A percentile compares a stretch with the other conserved stretches of the same genome.
Conservation (phyloP, 306 rosid species). For the Castanea crenata region DNA sequence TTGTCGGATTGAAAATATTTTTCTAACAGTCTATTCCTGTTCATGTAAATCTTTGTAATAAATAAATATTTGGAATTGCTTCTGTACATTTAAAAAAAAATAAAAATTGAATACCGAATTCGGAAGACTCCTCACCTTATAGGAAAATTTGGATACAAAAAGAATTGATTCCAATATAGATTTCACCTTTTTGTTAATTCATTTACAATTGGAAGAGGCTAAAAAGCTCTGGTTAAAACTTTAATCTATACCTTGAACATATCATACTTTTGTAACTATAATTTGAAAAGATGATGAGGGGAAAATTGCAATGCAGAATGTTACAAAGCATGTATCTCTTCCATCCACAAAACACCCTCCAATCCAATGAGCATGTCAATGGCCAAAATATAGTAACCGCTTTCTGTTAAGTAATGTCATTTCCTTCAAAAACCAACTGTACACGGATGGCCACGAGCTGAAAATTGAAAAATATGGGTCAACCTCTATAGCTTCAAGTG, state of each 20-base stretch:
- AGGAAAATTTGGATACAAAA: conserved; percentile 21
- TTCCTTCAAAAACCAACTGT: conserved; percentile 33
- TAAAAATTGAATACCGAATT: conserved; percentile 10
- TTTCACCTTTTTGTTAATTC: conserved; percentile 22
- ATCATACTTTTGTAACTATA: conserved; percentile 34
- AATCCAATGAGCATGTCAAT: conserved; percentile 26
- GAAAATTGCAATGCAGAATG: conserved; percentile 18
- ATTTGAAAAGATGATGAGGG: conserved; percentile 18
- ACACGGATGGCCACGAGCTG: conserved; percentile 37
- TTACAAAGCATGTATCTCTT: conserved; percentile 22
- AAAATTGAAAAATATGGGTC: conserved; percentile 32
- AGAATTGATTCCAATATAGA: conserved; percentile 13
- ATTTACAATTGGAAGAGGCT: conserved; percentile 47
- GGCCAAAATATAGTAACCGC: conserved; percentile 25
- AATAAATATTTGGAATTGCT: neutral
- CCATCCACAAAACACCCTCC: conserved; percentile 39
- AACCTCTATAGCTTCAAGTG: conserved; percentile 41
- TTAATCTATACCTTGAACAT: conserved; percentile 26
- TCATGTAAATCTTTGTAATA: conserved; percentile 1
- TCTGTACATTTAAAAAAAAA: conserved; percentile 21
- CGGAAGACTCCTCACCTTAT: conserved; percentile 14
- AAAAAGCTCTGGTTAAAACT: conserved; percentile 24
- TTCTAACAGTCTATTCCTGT: too few relatives aligned
- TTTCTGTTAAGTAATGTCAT: conserved; percentile 31
- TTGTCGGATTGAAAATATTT: neutral